Conservation (phyloP, 2,329 filamentous ascomycete genomes). For the Aspergillus sp. region DNA sequence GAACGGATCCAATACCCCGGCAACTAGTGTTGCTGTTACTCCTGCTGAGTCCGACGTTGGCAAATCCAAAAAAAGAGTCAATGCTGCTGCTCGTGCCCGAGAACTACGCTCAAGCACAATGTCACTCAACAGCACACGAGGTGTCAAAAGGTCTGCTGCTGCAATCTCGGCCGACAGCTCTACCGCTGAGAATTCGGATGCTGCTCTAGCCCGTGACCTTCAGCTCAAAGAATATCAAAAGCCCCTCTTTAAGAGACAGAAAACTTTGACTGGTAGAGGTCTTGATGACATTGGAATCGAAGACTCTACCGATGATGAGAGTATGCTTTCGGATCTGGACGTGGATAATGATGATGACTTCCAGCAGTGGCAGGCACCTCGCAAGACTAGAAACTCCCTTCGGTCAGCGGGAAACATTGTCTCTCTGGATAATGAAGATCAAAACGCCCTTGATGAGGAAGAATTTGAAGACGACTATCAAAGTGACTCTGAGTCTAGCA, state of each 20-base stretch:
- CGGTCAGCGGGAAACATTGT: no score
- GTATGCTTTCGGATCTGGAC: slow-evolving; percentile 6
- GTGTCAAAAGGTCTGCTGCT: slow-evolving; percentile 43
- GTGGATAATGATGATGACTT: slow-evolving; percentile 11
- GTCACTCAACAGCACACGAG: slow-evolving; percentile 15
- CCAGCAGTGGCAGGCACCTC: slow-evolving; percentile 10
- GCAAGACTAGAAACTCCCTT: slow-evolving; percentile 3
- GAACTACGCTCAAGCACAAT: slow-evolving; percentile 48
- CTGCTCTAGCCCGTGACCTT: slow-evolving; percentile 51
- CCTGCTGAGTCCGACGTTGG: slow-evolving; percentile 42
- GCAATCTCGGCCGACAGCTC: slow-evolving; percentile 37
- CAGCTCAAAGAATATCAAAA: slow-evolving; percentile 52
- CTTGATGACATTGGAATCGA: slow-evolving; percentile 12
- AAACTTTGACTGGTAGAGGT: slow-evolving; percentile 14
- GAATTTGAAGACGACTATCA: no score
- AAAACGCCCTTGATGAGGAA: no score
- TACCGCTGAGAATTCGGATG: slow-evolving; percentile 37
- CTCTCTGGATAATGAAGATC: no score
- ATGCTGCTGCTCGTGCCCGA: slow-evolving; percentile 42
- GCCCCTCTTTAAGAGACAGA: slow-evolving; percentile 32
- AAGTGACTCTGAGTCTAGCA: no score
- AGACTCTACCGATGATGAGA: slow-evolving; percentile 18
- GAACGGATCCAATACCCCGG: slow-evolving; percentile 56
- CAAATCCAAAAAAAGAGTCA: slow-evolving; percentile 27
- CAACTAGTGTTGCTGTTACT: slow-evolving; percentile 55